These are phyloP conservation scores for Hymenochaete sp. DNA, from an alignment of 1,284 basidiomycete genomes.

Conservation along the genomic window DNA sequence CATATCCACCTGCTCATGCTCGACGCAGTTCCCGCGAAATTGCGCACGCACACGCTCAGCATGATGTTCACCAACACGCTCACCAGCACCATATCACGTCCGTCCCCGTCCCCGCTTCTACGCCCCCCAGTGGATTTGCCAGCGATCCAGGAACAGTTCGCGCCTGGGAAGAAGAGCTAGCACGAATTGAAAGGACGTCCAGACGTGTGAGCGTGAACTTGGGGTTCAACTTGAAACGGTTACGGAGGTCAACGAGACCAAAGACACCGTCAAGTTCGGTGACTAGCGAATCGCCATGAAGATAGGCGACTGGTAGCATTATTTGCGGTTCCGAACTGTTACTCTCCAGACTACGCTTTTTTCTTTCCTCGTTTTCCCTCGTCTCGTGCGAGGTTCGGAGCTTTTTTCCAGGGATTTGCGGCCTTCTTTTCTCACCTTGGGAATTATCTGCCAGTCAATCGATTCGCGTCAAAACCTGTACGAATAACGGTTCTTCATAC, in stretches of 20 bases:
- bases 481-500: too few relatives aligned
- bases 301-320: not conserved
- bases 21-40: slow-evolving; percentile 15
- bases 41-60: too few relatives aligned
- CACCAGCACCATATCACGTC: too few relatives aligned
- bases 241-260: slow-evolving; percentile 23
- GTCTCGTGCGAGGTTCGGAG: not conserved
- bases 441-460: too few relatives aligned
- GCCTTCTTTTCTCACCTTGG: not conserved
- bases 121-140: slow-evolving; percentile 1
- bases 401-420: not conserved
- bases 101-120: not conserved
- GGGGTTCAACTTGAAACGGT: slow-evolving; percentile 44
- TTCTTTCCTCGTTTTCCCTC: not conserved
- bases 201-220: slow-evolving; percentile 49
- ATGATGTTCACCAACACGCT: too few relatives aligned
- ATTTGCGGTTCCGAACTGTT: not conserved
- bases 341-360: not conserved
- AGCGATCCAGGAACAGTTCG: slow-evolving; percentile 29
- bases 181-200: slow-evolving; percentile 56
- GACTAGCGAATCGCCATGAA: slow-evolving; percentile 7
- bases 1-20: slow-evolving; percentile 12
- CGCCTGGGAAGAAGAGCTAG: slow-evolving; percentile 73
- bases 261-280: slow-evolving; percentile 20
- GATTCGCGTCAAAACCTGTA: too few relatives aligned